phyloP scores from a whole-genome alignment of 495 filamentous ascomycete species.

The Penicillium nucicola region DNA sequence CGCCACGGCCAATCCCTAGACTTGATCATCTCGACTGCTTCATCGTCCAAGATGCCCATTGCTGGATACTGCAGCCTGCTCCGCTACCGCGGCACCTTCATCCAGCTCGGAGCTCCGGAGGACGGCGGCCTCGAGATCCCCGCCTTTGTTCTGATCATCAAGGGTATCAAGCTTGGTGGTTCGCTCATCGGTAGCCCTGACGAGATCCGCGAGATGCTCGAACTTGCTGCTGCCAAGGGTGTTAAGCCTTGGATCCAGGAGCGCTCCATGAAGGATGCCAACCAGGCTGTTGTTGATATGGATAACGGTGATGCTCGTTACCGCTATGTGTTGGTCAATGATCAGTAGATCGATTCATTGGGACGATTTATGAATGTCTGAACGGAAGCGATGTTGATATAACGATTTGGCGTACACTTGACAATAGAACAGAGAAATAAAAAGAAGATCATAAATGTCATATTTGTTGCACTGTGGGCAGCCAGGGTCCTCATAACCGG shows the following conservation, averaged over 20 bases:
- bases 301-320: constrained; percentile 67
- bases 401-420: no score
- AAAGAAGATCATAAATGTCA: no score
- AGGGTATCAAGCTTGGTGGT: constrained; percentile 64
- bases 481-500: no score
- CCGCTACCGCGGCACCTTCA: constrained; percentile 63
- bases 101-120: constrained; percentile 75
- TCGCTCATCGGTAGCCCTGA: constrained; percentile 65
- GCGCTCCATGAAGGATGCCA: constrained; percentile 71
- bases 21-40: constrained; percentile 77
- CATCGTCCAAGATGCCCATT: constrained; percentile 72
- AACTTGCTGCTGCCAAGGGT: constrained; percentile 67
- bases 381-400: not conserved
- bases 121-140: constrained; percentile 60
- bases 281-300: constrained; percentile 68
- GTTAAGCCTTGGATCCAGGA: constrained; percentile 71
- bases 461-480: no score
- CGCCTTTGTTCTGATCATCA: constrained; percentile 59
- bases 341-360: constrained; percentile 10
- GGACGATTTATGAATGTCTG: not conserved
- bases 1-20: constrained; percentile 65
- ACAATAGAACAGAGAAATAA: no score
- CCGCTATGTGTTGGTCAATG: constrained; percentile 71
- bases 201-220: constrained; percentile 79
- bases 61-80: constrained; percentile 66